phyloP scores from a whole-genome alignment of 2,329 filamentous ascomycete genomes.

The Blastomyces gilchristii region DNA sequence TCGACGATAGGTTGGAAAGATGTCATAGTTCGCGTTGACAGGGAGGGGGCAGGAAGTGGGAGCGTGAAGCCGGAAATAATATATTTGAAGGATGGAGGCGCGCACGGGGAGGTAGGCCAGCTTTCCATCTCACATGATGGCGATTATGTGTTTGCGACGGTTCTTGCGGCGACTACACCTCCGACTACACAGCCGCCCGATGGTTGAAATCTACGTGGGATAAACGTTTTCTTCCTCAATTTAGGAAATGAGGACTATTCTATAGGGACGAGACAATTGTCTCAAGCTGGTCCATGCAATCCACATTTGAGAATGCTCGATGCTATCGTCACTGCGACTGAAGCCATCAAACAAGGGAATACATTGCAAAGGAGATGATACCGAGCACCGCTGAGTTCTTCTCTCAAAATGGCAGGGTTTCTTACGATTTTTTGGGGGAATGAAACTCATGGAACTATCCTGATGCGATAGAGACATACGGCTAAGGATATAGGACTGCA shows the following conservation, averaged over 20 bases:
- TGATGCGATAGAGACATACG: neutral
- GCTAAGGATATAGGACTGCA: neutral
- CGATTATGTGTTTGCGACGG: constrained; percentile 55
- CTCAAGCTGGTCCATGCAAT: neutral
- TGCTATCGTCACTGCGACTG: neutral
- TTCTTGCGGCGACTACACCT: constrained; percentile 7
- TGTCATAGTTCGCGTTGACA: constrained; percentile 38
- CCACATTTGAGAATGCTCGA: neutral
- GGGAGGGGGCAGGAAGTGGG: constrained; percentile 14
- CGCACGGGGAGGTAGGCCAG: constrained; percentile 47
- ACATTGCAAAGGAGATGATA: neutral
- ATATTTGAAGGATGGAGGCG: constrained; percentile 23
- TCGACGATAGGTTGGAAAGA: constrained; percentile 52
- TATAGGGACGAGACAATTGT: neutral
- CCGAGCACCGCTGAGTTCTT: too few species aligned
- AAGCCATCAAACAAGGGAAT: neutral
- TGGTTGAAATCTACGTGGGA: neutral
- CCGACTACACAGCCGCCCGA: neutral
- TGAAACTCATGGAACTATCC: neutral
- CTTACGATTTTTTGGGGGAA: neutral
- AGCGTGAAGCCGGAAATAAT: constrained; percentile 30
- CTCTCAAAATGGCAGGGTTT: neutral
- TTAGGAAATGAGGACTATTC: neutral
- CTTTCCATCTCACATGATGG: constrained; percentile 83
- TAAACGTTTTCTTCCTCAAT: neutral